These are phyloP conservation scores for Gamarada debralockiae DNA, from an alignment of 495 filamentous ascomycete genomes.

Conservation along the genomic window DNA sequence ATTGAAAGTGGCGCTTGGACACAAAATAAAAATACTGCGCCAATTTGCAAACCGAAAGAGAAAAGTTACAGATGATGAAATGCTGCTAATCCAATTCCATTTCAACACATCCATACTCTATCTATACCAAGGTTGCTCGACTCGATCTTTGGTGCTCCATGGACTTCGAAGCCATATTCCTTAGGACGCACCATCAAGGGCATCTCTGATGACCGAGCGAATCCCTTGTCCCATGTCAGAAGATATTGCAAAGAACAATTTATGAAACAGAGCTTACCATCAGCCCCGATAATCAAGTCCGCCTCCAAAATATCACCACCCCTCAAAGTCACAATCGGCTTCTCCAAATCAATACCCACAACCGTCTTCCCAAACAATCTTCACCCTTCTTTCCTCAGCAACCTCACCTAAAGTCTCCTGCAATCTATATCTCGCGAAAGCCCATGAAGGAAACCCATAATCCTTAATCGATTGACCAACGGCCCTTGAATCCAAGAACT, in stretches of 20 bases:
- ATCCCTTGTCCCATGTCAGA: too few relatives aligned
- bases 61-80: too few relatives aligned
- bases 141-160: too few relatives aligned
- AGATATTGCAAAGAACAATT: too few relatives aligned
- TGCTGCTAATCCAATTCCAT: too few relatives aligned
- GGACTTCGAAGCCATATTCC: too few relatives aligned
- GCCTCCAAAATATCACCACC: not conserved
- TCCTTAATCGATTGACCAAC: not conserved
- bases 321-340: not conserved
- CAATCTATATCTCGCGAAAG: slow-evolving; percentile 62
- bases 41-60: too few relatives aligned
- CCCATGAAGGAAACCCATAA: slow-evolving; percentile 32
- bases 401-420: slow-evolving; percentile 37
- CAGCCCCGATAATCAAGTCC: not conserved
- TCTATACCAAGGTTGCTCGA: too few relatives aligned
- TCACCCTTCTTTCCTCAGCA: not conserved
- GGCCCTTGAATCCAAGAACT: not conserved
- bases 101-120: too few relatives aligned
- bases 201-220: not conserved
- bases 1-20: too few relatives aligned
- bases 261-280: too few relatives aligned
- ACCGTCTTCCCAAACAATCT: not conserved
- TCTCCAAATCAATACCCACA: not conserved
- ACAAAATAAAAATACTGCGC: too few relatives aligned
- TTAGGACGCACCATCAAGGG: not conserved